Evolutionary conservation across 2,329 filamentous ascomycete species (phyloP), one percentile per base, ranked within the genome.

Genomic region (Diplodia mutila): DNA sequence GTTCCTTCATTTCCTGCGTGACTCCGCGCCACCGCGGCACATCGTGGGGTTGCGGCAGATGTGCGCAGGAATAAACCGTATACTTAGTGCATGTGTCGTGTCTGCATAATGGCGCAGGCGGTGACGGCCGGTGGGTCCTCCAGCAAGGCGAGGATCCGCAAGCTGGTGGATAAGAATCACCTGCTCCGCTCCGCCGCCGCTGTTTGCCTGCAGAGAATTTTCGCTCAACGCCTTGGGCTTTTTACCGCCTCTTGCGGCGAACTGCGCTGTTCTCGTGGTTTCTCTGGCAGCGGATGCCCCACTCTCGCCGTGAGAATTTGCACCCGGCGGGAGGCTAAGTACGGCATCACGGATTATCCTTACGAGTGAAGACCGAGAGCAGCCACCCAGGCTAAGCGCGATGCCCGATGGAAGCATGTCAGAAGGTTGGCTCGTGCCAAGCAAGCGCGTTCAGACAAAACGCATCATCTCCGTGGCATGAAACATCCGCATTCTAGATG

Each of bases 191-290:
- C 66, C 66, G 66, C 66, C 64, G 61, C 61, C 48, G 48, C 49
- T 27, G 65, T 42, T 55, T 48, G 66, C 66, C 55, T 57, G 66
- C 66, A 67, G 66, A 67, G 57, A 67, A 55, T 66, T 67, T 67
- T 67, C 54, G 37, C 53, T 66, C 53, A 66, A 57, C 65, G 37
- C 29, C 51, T 55, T 55, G 48, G 37, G 29, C 29, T 34, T 61
- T 49, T 61, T 61, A 61, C 57, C 57, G 57, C 57, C 57, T 61
- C 46, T 51, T 51, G 29, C 57, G 27, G 32, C 57, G 18, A 25
- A 25, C 57, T 46, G 55, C n/a, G 39, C 59, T 63, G 59, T 63
- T 63, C 59, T 52, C 46, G 59, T 25, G 59, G 59, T 63, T 65
- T 65, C 61, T 53, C 49, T 54, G 49, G 21, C 61, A 65, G 61